Evolutionary conservation across 139 green algal species (phyloP), one percentile per base, ranked within the genome.

Genomic region (Coelastrella sp.): DNA sequence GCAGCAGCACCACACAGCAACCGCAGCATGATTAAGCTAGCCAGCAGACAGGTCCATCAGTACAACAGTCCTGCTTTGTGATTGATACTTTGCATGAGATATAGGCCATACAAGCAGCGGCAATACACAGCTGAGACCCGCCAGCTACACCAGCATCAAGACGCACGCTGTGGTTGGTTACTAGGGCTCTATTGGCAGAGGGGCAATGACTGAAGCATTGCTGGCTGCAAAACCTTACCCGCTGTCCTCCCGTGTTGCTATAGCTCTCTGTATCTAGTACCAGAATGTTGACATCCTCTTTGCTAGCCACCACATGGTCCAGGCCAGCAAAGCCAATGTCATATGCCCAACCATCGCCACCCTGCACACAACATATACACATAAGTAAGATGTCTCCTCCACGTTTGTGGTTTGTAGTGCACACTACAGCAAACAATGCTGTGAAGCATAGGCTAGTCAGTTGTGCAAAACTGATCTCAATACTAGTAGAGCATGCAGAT

Each of bases 271-370:
- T 96, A 83, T 96, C 93, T 22, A 96, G 91, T 58, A 96, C 92
- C 86, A 95, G 84, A 23, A 95, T 87, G 87, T 95, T 95, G 64
- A 94, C 83, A 61, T 94, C 89, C 88, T 92, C 89, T 8, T 91
- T 90, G 8, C 87, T 92, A 20, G 92, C 85, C 54, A 95, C 79
- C 90, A 96, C 92, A 90, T 96, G 94, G 91, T 96, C 94, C 59
- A 96, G 87, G 3, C 94, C 94, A 5, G 88, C 93, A 88, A 94
- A 95, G 68, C 93, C 93, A 58, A 96, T 95, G 89, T 96, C 94
- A 82, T 96, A 96, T 17, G 94, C 94, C 92, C 92, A 95, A 64
- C 94, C 94, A 82, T 96, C 94, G 68, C 94, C 94, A 82, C 94
- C 94, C 77, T 71, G 61, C 32, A 47, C 32, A 47, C 32, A 47